Evolutionary conservation across 148 eudicot species (phyloP), one percentile per base, ranked within the genome.

Genomic region (Rhododendron williamsianum): DNA sequence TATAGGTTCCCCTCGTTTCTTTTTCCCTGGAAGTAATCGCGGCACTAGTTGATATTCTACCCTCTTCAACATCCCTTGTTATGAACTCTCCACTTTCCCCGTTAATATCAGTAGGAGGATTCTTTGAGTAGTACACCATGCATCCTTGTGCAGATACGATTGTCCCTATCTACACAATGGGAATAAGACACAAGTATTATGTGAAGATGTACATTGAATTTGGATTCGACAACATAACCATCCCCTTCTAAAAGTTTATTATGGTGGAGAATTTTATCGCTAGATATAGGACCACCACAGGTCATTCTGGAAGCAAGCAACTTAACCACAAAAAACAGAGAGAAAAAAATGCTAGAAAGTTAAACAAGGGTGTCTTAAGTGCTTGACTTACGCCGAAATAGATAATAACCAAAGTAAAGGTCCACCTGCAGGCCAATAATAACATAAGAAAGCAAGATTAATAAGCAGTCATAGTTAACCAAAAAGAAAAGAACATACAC

Each of bases 301-400:
- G 76, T 41, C 56, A 36, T 49, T 46, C 58, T 45, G 6, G n/a
- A 74, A 84, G 60, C 49, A 74, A 84, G 60, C 49, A 74, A 35
- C 33, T 23, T 76, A 76, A 76, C 25, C 48, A 21, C 80, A 30
- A 38, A 76, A 76, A 76, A 38, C 9, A 27, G 23, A 16, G 63
- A 58, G 33, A 43, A 19, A 45, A 30, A 8, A n/a, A 18, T 36
- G 11, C 36, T n/a, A 67, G 73, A 11, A 67, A 10, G 73, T 67
- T 19, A 46, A 83, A 23, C 11, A 60, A 74, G 58, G 72, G 56
- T 25, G 33, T 21, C 2, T 10, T 33, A 3, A 81, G 51, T 46
- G 87, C 77, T 82, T 56, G 73, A 83, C 94, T 43, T 93, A 94
- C 97, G 90, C 91, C 95, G 60, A 92, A 94, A 84, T 94, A 94